Base-by-base conservation (phyloP, 2,329 filamentous ascomycete species). In the Xylaria sp. region DNA sequence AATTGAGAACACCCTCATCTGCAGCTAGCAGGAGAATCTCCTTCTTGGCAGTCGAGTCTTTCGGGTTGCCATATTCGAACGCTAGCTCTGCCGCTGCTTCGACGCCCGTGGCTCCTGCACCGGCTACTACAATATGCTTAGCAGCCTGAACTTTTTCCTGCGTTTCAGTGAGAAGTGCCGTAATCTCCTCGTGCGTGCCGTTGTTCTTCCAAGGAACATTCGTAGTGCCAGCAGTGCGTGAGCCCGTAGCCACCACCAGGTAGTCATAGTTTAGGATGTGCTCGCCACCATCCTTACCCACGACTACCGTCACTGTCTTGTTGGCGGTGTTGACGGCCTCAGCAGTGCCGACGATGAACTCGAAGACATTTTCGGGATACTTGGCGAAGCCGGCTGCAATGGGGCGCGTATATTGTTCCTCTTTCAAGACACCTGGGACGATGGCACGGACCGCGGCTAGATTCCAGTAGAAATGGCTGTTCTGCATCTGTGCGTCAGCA, bases 391-490 rank as follows among this genome's bases (percentile, higher is more conserved):
- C 84, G 1, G 81, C 75, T 62, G 79, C 79, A 61, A 89, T 84
- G 38, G 85, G 81, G 58, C 79, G 79, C 74, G 84, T 81, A 70
- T 87, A 77, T 69, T 86, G 78, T 11, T 85, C 81, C 67, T 86
- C 83, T 42, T 79, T 79, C 73, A 87, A 69, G 55, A 79, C 68
- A 42, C 80, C 83, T 2, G 86, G 85, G 51, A 88, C 77, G 68
- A 88, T 82, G 75, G 84, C 85, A 53, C 86, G 84, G 49, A 87
- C 82, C 0, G 86, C 82, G 29, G 85, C 86, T 5, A 87, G 62
- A 76, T 87, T 87, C 86, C 85, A 87, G 79, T 83, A 88, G 70
- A 88, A 85, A 71, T 88, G 85, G 68, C 80, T 83, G 71, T 83
- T 87, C 83, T 87, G 77, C 13, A 57, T 38, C 27, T n/a, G 22